Percentiles rank a stretch among this genome's conserved stretches.
These are phyloP conservation scores for Batkoa obscura DNA, from an alignment of 371 early-diverging fungal species.

Conservation along the genomic window DNA sequence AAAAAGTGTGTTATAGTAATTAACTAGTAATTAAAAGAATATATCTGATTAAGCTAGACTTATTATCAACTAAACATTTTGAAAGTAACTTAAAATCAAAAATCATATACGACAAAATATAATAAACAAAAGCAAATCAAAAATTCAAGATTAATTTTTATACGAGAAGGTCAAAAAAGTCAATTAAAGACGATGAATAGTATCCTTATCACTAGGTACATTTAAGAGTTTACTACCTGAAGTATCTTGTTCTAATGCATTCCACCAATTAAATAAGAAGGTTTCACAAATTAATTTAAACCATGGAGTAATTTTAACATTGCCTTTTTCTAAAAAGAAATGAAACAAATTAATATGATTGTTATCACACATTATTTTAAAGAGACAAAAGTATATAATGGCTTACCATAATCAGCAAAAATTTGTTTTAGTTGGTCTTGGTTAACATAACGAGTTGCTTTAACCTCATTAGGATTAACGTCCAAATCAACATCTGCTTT, in stretches of 20 bases:
- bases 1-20: too few species aligned
- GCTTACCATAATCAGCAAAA: too few species aligned
- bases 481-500: conserved; percentile 41
- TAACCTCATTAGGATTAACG: conserved; percentile 69
- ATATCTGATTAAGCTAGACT: too few species aligned
- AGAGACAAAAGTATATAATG: conserved; percentile 15
- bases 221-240: neutral
- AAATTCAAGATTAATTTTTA: too few species aligned
- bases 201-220: conserved; percentile 34
- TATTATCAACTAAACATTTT: too few species aligned
- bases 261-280: conserved; percentile 92
- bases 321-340: neutral
- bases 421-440: conserved; percentile 40
- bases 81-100: too few species aligned
- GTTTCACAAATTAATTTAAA: conserved; percentile 77
- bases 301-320: conserved; percentile 83
- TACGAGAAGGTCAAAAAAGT: too few species aligned
- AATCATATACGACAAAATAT: too few species aligned
- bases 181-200: conserved; percentile 20
- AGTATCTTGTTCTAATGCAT: conserved; percentile 49
- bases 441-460: conserved; percentile 46
- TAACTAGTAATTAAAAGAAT: too few species aligned
- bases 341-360: neutral
- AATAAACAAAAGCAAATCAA: too few species aligned
- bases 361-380: conserved; percentile 30